Base-by-base conservation (phyloP, 176 grass and related monocot species). In the Carex cristatella region DNA sequence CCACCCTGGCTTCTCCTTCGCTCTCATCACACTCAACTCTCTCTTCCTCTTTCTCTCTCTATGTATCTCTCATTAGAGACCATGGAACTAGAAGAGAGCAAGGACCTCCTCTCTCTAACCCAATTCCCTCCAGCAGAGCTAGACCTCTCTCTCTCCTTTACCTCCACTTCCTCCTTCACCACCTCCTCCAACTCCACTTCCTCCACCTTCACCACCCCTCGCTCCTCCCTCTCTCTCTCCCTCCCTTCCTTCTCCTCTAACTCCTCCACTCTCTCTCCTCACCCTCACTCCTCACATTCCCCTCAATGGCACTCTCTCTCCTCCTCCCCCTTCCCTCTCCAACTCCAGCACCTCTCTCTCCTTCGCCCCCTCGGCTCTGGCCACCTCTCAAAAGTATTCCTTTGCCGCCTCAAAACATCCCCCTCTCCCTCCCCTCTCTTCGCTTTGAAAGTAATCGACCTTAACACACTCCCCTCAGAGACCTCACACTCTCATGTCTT, bases 401-500 rank as follows among this genome's bases (percentile, higher is more conserved):
- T 92, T 74, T 97, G 94, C 89, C 90, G 94, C 19, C 88, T 97
- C 84, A 92, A 89, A 80, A 67, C 66, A 83, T 87, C 89, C 1
- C 90, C 90, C 30, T 83, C 83, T 0, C 42, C 74, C 7, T 85
- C 88, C 32, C 88, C 92, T 13, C 85, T 86, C 64, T 97, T 94
- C 64, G 94, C 94, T 15, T 92, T 97, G 81, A 97, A 97, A 79
- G 94, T 97, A 37, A 84, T 94, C 69, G 94, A 97, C 89, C 84
- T 97, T 78, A 89, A 88, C 69, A 87, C 85, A 53, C 87, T 88
- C 54, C 88, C 89, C 0, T 85, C 89, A 2, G 83, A 87, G 2
- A 74, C 90, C 15, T 85, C 87, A 49, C 94, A 97, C 86, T 88
- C 90, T 81, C 94, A 97, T 85, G 92, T 92, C 15, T 80, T 90